Conservation (phyloP, 805 yeast genomes). For the Hanseniaspora occidentalis region DNA sequence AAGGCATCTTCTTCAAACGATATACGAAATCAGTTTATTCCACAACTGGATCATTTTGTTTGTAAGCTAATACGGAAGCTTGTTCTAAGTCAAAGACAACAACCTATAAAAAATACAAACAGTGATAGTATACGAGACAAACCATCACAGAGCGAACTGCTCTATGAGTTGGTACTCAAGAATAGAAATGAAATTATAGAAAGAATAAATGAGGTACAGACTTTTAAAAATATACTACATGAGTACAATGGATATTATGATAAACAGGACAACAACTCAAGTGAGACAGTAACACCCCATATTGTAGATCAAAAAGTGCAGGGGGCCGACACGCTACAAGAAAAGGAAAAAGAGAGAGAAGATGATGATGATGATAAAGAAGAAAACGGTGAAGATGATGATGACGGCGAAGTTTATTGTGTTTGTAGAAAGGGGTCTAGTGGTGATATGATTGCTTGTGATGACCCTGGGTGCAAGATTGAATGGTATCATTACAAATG, state of each 20-base stretch:
- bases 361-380: constrained; percentile 5
- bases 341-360: constrained; percentile 1
- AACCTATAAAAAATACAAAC: no score
- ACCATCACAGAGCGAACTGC: no score
- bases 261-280: no score
- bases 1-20: constrained; percentile 12
- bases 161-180: constrained; percentile 17
- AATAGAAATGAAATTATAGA: constrained; percentile 12
- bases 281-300: no score
- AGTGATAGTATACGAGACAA: constrained; percentile 11
- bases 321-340: constrained; percentile 1
- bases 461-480: constrained; percentile 53
- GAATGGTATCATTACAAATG: constrained; percentile 80
- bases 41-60: constrained; percentile 31
- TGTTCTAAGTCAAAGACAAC: no score
- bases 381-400: neutral
- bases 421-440: constrained; percentile 32
- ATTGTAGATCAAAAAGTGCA: neutral
- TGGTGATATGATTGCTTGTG: constrained; percentile 91
- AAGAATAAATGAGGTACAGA: constrained; percentile 9
- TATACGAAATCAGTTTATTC: constrained; percentile 27
- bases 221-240: neutral
- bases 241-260: neutral
- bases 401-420: constrained; percentile 24
- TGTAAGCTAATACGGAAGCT: constrained; percentile 29